Conservation (phyloP, 164 flowering plant genomes). For the grape (Vitis vinifera) region DNA sequence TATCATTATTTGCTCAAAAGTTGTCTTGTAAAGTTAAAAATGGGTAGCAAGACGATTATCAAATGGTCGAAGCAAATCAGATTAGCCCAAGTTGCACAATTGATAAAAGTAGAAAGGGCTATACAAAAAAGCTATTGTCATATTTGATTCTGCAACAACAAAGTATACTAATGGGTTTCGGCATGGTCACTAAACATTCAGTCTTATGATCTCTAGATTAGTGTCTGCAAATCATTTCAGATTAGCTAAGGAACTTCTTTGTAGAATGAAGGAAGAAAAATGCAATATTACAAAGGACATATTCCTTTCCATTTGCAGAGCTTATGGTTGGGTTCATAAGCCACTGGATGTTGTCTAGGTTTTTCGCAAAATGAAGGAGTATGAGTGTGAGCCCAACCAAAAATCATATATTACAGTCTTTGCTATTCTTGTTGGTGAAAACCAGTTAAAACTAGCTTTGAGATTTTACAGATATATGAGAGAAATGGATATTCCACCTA, state of each 20-base stretch:
- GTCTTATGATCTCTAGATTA: conserved; percentile 62
- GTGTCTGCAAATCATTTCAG: conserved; percentile 68
- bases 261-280: conserved; percentile 75
- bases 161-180: conserved; percentile 77
- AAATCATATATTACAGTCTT: conserved; percentile 65
- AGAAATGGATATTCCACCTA: conserved; percentile 55
- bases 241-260: conserved; percentile 59
- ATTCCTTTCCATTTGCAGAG: conserved; percentile 66
- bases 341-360: conserved; percentile 77
- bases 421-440: conserved; percentile 70
- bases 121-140: conserved; percentile 48
- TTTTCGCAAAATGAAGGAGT: conserved; percentile 68
- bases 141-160: conserved; percentile 81
- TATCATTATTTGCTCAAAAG: no score
- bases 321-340: conserved; percentile 78
- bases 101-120: conserved; percentile 64
- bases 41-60: conserved; percentile 49
- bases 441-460: conserved; percentile 63
- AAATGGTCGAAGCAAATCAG: conserved; percentile 78
- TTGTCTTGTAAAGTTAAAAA: conserved; percentile 3
- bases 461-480: conserved; percentile 70
- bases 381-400: conserved; percentile 48
- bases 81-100: conserved; percentile 54
- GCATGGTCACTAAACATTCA: conserved; percentile 66
- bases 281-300: conserved; percentile 54